These are phyloP conservation scores for Diaporthe citrichinensis DNA, from an alignment of 2,329 filamentous ascomycete species.

Conservation along the genomic window DNA sequence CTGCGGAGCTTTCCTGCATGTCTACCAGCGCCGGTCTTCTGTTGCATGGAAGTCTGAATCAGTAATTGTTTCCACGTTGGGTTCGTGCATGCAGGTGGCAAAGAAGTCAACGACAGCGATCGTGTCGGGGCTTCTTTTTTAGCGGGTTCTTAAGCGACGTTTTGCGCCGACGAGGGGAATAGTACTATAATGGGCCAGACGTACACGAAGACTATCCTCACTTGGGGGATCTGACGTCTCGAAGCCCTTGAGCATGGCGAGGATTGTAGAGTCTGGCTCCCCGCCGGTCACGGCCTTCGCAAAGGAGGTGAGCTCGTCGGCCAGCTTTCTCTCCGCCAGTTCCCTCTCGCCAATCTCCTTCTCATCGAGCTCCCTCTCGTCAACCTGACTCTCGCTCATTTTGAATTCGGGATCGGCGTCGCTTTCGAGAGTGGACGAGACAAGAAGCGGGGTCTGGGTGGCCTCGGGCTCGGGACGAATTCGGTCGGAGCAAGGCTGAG, in stretches of 20 bases:
- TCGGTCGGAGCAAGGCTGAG: not conserved
- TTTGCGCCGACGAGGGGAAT: not conserved
- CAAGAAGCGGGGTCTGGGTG: slow-evolving; percentile 7
- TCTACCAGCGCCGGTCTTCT: slow-evolving; percentile 91
- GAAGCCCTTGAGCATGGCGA: slow-evolving; percentile 82
- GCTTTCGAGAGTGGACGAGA: slow-evolving; percentile 46
- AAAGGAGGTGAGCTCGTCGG: slow-evolving; percentile 84
- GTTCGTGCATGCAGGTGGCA: not conserved
- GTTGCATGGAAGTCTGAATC: slow-evolving; percentile 20
- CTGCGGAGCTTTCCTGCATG: slow-evolving; percentile 85
- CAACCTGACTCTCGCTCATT: slow-evolving; percentile 61
- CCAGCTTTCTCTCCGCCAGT: slow-evolving; percentile 72
- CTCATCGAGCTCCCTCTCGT: slow-evolving; percentile 84
- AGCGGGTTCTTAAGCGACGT: not conserved
- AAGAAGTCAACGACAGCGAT: not conserved
- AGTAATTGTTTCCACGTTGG: not conserved
- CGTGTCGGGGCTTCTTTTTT: not conserved
- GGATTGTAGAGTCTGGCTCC: slow-evolving; percentile 80
- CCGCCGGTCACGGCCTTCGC: slow-evolving; percentile 61
- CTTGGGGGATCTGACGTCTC: slow-evolving; percentile 86
- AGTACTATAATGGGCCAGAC: slow-evolving; percentile 48
- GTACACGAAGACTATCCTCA: slow-evolving; percentile 88
- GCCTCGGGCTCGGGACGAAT: not conserved
- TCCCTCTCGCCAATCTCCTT: slow-evolving; percentile 77
- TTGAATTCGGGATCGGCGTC: slow-evolving; percentile 8